Base-by-base conservation (phyloP, 2,329 filamentous ascomycete genomes). In the Seiridium unicorne region DNA sequence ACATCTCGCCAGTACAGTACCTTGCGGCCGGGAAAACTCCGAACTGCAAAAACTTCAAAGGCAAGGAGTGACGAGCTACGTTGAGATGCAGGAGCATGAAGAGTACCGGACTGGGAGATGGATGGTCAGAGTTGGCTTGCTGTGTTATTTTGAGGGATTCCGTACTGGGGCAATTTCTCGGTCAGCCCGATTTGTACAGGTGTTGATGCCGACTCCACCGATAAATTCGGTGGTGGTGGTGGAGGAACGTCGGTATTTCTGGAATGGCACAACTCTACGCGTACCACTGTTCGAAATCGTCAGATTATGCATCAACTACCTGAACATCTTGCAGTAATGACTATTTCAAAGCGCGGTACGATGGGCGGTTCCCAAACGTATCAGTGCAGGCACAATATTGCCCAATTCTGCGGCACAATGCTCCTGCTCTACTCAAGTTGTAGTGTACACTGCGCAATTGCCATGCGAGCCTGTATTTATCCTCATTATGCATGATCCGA, bases 401-500 rank as follows among this genome's bases (percentile, higher is more conserved):
- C 18, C 63, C 63, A 61, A 60, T 62, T 68, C 61, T 68, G 66
- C 59, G 60, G 62, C 59, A 58, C 54, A 59, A 61, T 60, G 63
- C 65, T 63, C 60, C 63, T 64, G 59, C 61, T 66, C 67, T 68
- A 68, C 63, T 54, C 18, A 26, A 26, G 2, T 26, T 34, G 60
- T 72, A 70, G 63, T 70, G 57, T 72, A 72, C 69, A 72, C 65
- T 66, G 61, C 46, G 66, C 63, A 70, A 65, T 60, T 59, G 44
- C 61, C 62, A 66, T 67, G 66, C 67, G 65, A 63, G 65, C 62
- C 61, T 61, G 51, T 60, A 57, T 60, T 59, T 60, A n/a, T 11
- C 42, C 26, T 47, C 44, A 46, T 40, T 36, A 48, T 31, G 47
- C 18, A 53, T 56, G 49, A 55, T 61, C 57, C 58, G 63, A 59